Evolutionary conservation across 768 basidiomycete species (phyloP).

Genomic region (Mycena vulgaris): DNA sequence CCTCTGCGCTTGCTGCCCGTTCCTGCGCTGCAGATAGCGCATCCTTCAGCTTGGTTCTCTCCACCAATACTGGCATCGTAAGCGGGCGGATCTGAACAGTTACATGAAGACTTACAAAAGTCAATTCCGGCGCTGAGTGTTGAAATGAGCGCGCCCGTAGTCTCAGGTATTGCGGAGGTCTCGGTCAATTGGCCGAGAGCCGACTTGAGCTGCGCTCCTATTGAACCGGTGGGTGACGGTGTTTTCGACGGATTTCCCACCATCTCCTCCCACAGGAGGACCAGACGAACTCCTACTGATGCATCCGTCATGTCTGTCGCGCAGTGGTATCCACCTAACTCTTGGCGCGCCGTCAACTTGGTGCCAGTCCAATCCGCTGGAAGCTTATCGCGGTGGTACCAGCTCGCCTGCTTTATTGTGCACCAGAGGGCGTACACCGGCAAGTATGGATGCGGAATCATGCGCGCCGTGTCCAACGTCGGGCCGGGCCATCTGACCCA

Average conservation of each 20-base stretch:
- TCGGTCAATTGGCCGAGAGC: neutral
- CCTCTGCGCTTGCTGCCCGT: slow-evolving; percentile 13
- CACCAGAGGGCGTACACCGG: slow-evolving; percentile 30
- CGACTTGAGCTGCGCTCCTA: neutral
- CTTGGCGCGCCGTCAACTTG: slow-evolving; percentile 16
- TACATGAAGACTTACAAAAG: neutral
- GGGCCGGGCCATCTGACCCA: slow-evolving; percentile 27
- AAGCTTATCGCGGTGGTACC: slow-evolving; percentile 28
- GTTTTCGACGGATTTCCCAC: neutral
- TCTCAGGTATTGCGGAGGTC: too few species aligned
- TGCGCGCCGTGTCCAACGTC: neutral
- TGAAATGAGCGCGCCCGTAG: neutral
- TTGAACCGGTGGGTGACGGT: neutral
- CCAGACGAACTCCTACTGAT: slow-evolving; percentile 22
- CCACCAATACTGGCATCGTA: slow-evolving; percentile 1
- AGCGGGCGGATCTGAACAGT: neutral
- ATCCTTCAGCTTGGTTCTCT: neutral
- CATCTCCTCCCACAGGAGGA: slow-evolving; percentile 16
- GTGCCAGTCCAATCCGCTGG: neutral
- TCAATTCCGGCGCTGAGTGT: slow-evolving; percentile 20
- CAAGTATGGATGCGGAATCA: slow-evolving; percentile 17
- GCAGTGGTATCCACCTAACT: slow-evolving; percentile 9
- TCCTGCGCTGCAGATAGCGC: slow-evolving; percentile 10
- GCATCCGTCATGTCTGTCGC: neutral
- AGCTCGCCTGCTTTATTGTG: slow-evolving; percentile 24